phyloP scores from a whole-genome alignment of 805 yeast species.

The Metschnikowia borealis region DNA sequence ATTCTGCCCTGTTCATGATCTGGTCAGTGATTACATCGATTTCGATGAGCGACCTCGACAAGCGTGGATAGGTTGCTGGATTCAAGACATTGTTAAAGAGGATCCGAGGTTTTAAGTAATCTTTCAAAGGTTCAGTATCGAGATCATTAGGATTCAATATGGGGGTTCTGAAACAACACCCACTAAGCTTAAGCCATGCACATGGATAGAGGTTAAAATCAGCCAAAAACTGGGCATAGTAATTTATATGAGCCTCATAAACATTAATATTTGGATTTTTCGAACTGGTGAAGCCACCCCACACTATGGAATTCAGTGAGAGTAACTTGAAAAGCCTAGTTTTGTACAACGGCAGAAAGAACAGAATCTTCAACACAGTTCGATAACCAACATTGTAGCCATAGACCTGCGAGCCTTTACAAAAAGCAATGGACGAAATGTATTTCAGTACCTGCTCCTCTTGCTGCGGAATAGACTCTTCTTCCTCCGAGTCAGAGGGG shows the following conservation, averaged over 20 bases:
- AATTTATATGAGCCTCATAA: constrained; percentile 81
- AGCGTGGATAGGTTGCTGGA: constrained; percentile 39
- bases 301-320: constrained; percentile 21
- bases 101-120: constrained; percentile 19
- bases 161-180: constrained; percentile 57
- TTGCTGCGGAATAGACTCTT: constrained; percentile 4
- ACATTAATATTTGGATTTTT: constrained; percentile 9
- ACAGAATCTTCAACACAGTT: constrained; percentile 63
- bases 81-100: constrained; percentile 28
- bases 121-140: constrained; percentile 11
- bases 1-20: constrained; percentile 51
- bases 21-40: constrained; percentile 61
- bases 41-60: constrained; percentile 64
- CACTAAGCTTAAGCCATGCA: constrained; percentile 57
- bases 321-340: constrained; percentile 50
- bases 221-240: constrained; percentile 65
- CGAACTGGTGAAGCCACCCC: constrained; percentile 5
- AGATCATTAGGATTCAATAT: constrained; percentile 22
- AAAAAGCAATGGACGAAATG: constrained; percentile 57
- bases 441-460: constrained; percentile 29
- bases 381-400: constrained; percentile 70
- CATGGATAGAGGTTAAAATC: constrained; percentile 87
- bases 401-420: constrained; percentile 77
- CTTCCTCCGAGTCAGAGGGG: constrained; percentile 7
- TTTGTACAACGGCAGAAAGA: constrained; percentile 59